phyloP scores from a whole-genome alignment of 169 alveolate genomes.

The Plasmodium malariae region DNA sequence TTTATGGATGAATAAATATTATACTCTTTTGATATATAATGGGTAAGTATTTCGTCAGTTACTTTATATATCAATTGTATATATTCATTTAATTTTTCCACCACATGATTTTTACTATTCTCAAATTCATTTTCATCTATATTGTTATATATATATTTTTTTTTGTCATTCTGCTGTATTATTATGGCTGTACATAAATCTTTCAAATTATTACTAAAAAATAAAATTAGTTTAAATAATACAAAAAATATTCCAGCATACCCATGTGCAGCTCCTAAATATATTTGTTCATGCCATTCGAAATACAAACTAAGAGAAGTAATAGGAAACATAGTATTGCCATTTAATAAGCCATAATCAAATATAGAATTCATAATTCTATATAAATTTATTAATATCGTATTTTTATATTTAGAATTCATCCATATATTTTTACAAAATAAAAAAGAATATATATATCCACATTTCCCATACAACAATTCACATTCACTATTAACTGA shows the following conservation, averaged over 20 bases:
- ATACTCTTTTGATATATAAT: slow-evolving; percentile 28
- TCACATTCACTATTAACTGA: slow-evolving; percentile 50
- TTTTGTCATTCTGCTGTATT: not conserved
- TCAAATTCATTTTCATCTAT: not conserved
- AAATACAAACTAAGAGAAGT: slow-evolving; percentile 43
- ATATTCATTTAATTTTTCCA: slow-evolving; percentile 26
- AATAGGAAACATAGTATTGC: not conserved
- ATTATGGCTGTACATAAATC: slow-evolving; percentile 35
- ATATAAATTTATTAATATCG: slow-evolving; percentile 51
- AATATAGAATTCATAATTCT: slow-evolving; percentile 35
- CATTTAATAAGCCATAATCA: slow-evolving; percentile 55
- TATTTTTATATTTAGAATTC: slow-evolving; percentile 2
- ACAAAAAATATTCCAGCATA: slow-evolving; percentile 65
- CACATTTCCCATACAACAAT: slow-evolving; percentile 71
- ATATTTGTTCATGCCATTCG: slow-evolving; percentile 64
- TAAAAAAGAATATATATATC: slow-evolving; percentile 59
- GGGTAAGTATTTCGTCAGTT: slow-evolving; percentile 38
- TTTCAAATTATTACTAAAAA: slow-evolving; percentile 19
- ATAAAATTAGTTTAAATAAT: slow-evolving; percentile 23
- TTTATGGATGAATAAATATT: slow-evolving; percentile 36
- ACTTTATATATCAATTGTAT: slow-evolving; percentile 40
- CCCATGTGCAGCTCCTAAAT: slow-evolving; percentile 72
- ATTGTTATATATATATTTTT: not conserved
- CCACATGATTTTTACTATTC: not conserved
- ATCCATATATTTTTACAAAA: slow-evolving; percentile 66